Conservation (phyloP, 208 protist genomes). For the Trypanosoma avium region DNA sequence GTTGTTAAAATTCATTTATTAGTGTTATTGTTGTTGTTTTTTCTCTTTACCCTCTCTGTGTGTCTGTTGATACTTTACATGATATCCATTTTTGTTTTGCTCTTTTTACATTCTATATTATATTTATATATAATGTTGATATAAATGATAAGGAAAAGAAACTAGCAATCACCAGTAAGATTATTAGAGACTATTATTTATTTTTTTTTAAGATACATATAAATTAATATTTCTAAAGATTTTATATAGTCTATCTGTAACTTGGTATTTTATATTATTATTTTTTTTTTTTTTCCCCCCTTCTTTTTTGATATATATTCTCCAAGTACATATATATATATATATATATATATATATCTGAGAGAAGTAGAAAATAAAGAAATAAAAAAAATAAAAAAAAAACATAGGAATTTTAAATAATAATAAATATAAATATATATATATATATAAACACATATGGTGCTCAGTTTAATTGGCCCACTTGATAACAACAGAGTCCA, state of each 20-base stretch:
- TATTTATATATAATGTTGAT: not conserved
- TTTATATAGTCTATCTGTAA: too few relatives aligned
- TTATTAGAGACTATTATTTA: too few relatives aligned
- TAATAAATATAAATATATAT: constrained; percentile 25
- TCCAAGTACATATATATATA: not conserved
- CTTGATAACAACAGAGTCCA: constrained; percentile 50
- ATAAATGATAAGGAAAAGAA: constrained; percentile 1
- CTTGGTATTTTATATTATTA: not conserved
- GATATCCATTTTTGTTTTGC: too few relatives aligned
- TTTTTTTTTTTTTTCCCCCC: constrained; percentile 21
- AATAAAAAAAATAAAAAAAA: not conserved
- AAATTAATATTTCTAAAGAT: too few relatives aligned
- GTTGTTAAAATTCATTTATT: too few relatives aligned
- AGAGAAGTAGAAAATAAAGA: not conserved
- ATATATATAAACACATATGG: constrained; percentile 28
- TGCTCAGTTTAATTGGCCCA: constrained; percentile 60
- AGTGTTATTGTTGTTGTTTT: too few relatives aligned
- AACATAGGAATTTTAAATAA: not conserved
- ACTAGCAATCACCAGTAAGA: too few relatives aligned
- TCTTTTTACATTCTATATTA: too few relatives aligned
- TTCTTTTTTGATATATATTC: constrained; percentile 4
- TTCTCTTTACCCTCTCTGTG: too few relatives aligned
- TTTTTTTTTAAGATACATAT: too few relatives aligned
- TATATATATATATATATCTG: not conserved
- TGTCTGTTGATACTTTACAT: too few relatives aligned